Percentiles rank a stretch among this genome's conserved stretches.
Evolutionary conservation across 495 filamentous ascomycete genomes (phyloP).

Genomic region (Aspergillus bridgeri): DNA sequence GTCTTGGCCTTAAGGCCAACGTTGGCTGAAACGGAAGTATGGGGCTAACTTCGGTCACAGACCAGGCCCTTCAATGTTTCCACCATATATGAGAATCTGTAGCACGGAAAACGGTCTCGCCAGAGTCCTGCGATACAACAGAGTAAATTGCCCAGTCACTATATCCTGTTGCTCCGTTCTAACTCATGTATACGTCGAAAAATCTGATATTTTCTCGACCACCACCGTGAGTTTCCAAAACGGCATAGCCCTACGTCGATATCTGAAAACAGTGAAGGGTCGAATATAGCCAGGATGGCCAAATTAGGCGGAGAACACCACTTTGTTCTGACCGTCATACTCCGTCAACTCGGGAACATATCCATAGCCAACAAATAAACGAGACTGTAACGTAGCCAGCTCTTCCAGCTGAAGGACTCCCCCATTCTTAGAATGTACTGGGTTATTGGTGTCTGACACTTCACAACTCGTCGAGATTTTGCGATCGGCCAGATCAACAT

Average conservation of each 20-base stretch:
- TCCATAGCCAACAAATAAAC: slow-evolving; percentile 34
- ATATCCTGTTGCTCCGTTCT: slow-evolving; percentile 35
- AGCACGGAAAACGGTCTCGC: background rate
- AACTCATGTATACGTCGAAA: slow-evolving; percentile 26
- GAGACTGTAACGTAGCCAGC: slow-evolving; percentile 31
- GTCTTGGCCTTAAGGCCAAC: too few species aligned
- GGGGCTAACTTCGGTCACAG: too few species aligned
- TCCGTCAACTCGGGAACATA: slow-evolving; percentile 42
- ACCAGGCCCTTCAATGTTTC: too few species aligned
- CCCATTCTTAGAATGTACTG: slow-evolving; percentile 30
- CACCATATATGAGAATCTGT: background rate
- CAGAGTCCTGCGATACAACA: background rate
- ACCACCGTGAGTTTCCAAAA: slow-evolving; percentile 14
- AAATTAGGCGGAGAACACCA: slow-evolving; percentile 15
- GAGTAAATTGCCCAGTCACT: background rate
- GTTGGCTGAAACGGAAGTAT: too few species aligned
- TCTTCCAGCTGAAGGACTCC: slow-evolving; percentile 38
- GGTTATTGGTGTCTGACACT: slow-evolving; percentile 22
- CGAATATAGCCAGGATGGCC: slow-evolving; percentile 6
- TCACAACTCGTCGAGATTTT: slow-evolving; percentile 1
- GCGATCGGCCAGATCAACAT: slow-evolving; percentile 17
- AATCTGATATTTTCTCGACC: background rate
- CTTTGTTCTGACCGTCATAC: slow-evolving; percentile 20
- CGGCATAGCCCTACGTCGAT: slow-evolving; percentile 16
- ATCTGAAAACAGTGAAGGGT: slow-evolving; percentile 21